These are phyloP conservation scores for Rhizophora apiculata DNA, from an alignment of 345 rosid genomes.

Conservation along the genomic window DNA sequence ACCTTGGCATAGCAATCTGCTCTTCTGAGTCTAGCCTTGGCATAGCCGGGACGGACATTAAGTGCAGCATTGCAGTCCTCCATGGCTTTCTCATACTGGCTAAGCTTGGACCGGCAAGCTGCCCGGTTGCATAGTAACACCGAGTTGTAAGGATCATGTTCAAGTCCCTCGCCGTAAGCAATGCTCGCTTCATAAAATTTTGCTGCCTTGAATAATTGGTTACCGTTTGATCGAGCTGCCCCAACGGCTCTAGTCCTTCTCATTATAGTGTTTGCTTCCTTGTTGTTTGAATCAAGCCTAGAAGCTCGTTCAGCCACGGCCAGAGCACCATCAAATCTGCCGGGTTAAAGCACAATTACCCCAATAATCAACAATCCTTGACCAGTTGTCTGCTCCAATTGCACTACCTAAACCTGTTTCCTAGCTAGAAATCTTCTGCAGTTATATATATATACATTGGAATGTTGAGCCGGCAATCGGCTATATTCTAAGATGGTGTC, in stretches of 20 bases:
- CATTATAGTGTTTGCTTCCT: conserved; percentile 48
- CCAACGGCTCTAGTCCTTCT: conserved; percentile 52
- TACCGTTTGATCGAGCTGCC: conserved; percentile 62
- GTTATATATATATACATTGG: too few relatives aligned
- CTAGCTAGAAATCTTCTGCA: too few relatives aligned
- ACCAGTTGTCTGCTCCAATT: too few relatives aligned
- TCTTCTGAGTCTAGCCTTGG: conserved; percentile 83
- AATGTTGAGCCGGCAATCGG: too few relatives aligned
- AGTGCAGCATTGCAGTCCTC: conserved; percentile 82
- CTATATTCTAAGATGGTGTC: too few relatives aligned
- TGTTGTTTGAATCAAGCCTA: conserved; percentile 62
- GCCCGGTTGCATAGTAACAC: conserved; percentile 86
- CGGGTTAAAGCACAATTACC: not conserved
- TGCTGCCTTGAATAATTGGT: conserved; percentile 56
- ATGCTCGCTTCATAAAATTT: conserved; percentile 48
- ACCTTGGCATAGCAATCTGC: conserved; percentile 73
- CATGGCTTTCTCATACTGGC: conserved; percentile 55
- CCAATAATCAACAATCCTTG: too few relatives aligned
- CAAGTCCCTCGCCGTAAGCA: conserved; percentile 75
- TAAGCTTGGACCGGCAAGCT: conserved; percentile 63
- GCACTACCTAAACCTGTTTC: too few relatives aligned
- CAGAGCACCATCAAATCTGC: conserved; percentile 63
- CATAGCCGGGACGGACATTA: conserved; percentile 51
- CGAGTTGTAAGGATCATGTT: conserved; percentile 66
- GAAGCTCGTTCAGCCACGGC: conserved; percentile 63